These are phyloP conservation scores for Hanseniaspora pseudoguilliermondii DNA, from an alignment of 805 yeast species.

Conservation along the genomic window DNA sequence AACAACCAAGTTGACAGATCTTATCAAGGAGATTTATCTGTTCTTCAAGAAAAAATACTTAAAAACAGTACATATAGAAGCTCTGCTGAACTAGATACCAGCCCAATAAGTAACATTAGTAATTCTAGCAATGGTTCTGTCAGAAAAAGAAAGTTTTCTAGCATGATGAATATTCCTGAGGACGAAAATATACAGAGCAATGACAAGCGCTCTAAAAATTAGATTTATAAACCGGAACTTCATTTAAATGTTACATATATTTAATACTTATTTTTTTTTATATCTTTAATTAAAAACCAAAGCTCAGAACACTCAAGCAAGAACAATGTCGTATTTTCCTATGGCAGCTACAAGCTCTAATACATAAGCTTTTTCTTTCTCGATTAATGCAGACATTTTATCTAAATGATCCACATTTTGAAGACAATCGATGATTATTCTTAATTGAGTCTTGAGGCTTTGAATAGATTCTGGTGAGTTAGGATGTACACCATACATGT, in stretches of 20 bases:
- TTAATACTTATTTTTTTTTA: neutral
- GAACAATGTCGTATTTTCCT: slow-evolving; percentile 40
- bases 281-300: too few relatives aligned
- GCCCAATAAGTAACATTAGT: neutral
- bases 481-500: slow-evolving; percentile 17
- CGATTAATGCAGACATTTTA: slow-evolving; percentile 57
- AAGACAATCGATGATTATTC: slow-evolving; percentile 29
- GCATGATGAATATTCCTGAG: neutral
- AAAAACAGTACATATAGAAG: neutral
- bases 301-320: neutral
- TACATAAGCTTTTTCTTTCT: slow-evolving; percentile 42
- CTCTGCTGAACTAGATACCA: neutral
- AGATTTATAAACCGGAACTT: too few relatives aligned
- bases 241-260: neutral
- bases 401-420: slow-evolving; percentile 47
- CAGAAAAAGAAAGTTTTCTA: slow-evolving; percentile 6
- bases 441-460: neutral
- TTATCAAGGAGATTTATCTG: neutral
- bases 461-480: neutral
- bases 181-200: neutral
- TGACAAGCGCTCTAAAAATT: neutral
- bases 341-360: slow-evolving; percentile 36
- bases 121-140: neutral
- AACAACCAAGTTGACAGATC: neutral
- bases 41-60: neutral